Base-by-base conservation (phyloP, 2,329 filamentous ascomycete species). In the Aspergillus pseudotamarii region DNA sequence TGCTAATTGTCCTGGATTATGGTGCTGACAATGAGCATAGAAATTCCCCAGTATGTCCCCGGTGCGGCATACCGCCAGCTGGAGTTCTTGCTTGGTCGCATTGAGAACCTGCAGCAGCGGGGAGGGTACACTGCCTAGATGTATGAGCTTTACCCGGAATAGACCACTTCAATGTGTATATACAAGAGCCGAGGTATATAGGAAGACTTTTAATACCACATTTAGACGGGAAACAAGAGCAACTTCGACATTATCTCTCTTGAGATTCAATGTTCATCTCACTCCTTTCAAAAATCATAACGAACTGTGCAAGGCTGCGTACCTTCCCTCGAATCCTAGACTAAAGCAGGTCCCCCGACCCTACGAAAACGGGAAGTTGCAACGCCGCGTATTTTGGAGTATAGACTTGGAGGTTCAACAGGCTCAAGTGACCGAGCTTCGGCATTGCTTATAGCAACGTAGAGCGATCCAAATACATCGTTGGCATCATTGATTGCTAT, bases 1-100 rank as follows among this genome's bases (percentile, higher is more conserved):
- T 50, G 23, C 3, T 28, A 8, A 9, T 11, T 26, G 16, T 87
- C 4, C 82, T 82, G 28, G 80, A 90, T 56, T 80, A 85, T 51
- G 72, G 89, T 23, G 80, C 83, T 1, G 90, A 90, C 0, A 89
- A 92, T 32, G 71, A 19, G 23, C 11, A 8, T 38, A 71, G 71
- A 76, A 64, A 75, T 86, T 6, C 85, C 85, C 0, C 87, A 91
- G 75, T 93, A 91, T 71, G 85, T 87, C 21, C 89, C 91, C 0
- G 85, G 83, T 16, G 89, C 88, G 0, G 85, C 89, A 0, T 92
- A 91, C 73, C 81, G 91, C 38, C 89, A 92, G 62, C 74, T 99
- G 23, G 91, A 95, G 81, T 90, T 91, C 70, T 75, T 95, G 69
- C 81, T 96, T 1, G 92, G 92, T 0, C 81, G 91, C 45, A 87